Evolutionary conservation across 208 protist genomes (phyloP), one percentile per base, ranked within the genome.

Genomic region (Wallacemonas sp.): DNA sequence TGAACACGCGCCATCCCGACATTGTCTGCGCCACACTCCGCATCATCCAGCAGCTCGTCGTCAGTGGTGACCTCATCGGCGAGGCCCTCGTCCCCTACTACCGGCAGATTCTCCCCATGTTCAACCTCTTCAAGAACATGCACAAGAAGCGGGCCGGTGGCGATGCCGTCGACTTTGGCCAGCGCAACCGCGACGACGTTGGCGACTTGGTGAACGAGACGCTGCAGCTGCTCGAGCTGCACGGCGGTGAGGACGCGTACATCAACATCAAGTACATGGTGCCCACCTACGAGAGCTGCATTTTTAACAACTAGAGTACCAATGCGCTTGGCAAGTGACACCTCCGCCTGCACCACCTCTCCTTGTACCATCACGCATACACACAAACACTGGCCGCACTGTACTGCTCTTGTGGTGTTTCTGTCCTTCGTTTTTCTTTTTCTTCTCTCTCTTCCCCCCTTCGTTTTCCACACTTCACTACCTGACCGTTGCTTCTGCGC

Each of bases 51-150:
- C 87, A 98, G 68, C 88, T 99, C 54, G 97, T 99, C 17, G 77
- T 97, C 32, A 97, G 90, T 44, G 95, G 88, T 16, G 95, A 99
- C 55, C 85, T 98, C 54, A 97, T 99, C 68, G 98, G 98, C 49
- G 94, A 99, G 72, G 97, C 97, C 2, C 90, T 99, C n/a, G 98
- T 99, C 32, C 98, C 98, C 8, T 99, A 99, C 88, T 99, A 99
- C 78, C 72, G 98, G n/a, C 98, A 99, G 74, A 99, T 99, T 66
- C 92, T 99, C 16, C 98, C 98, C 29, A 89, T 99, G 46, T 95
- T 99, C 62, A 99, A 99, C 82, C 86, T 99, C 1, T 99, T 99
- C 85, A 99, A 98, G 79, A 95, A 81, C 48, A 80, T 89, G 34
- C 98, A 99, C 76, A 90, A 91, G 76, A 87, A 85, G 36, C 72